Base-by-base conservation (phyloP, 108 stramenopile genomes). In the Nannochloropsis granulata region DNA sequence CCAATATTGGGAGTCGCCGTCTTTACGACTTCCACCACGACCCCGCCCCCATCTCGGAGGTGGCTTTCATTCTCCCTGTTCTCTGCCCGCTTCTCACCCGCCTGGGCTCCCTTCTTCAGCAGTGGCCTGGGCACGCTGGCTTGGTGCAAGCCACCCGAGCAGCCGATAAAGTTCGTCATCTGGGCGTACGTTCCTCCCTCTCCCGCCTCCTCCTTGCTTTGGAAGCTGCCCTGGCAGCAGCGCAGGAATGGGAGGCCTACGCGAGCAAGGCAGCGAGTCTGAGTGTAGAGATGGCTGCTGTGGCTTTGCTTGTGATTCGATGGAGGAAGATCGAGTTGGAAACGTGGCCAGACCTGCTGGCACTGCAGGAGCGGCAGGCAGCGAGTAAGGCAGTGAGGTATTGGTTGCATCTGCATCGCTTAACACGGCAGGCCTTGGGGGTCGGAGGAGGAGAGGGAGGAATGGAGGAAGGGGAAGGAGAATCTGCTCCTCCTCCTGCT, bases 171-270 rank as follows among this genome's bases (percentile, higher is more conserved):
- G 85, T 90, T 24, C 85, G 89, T 12, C 83, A 83, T 1, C 84
- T 90, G 43, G 45, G 89, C 9, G 78, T 90, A 3, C 82, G 84
- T 19, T 83, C 91, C 12, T 91, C 97, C 43, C 85, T 97, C 23
- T 95, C 93, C 8, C 95, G 93, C 82, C 92, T 96, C 11, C 91
- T 98, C 87, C 91, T 92, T n/a, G 96, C 96, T 2, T 84, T 98
- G 42, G 96, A 98, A 89, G 90, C 96, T 0, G 87, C 97, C 19
- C 85, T 99, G 24, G 85, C 91, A 45, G 92, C 93, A 44, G 93
- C 97, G 13, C 96, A 98, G 87, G 97, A 99, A 24, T 99, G 97
- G 97, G 97, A 98, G 84, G 94, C 95, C 85, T 93, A 94, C 83
- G 97, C 97, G 12, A 93, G 95, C 82, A 91, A 91, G 80, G 85